Conservation (phyloP, 345 rosid species). For the Ceriops decandra region DNA sequence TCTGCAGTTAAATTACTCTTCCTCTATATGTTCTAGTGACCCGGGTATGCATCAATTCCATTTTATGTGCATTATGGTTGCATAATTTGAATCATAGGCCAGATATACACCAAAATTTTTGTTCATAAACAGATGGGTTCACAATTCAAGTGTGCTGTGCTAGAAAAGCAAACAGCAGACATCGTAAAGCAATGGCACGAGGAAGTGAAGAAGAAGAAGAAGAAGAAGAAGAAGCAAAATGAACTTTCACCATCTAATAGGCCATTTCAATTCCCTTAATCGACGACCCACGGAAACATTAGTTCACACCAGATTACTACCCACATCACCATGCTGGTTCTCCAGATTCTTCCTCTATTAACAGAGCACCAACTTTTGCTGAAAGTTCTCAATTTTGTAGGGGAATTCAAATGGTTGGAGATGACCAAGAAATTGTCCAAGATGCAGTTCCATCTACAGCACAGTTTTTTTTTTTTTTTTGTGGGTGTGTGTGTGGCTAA, state of each 20-base stretch:
- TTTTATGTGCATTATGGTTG: background rate
- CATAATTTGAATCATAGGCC: background rate
- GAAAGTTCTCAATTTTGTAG: background rate
- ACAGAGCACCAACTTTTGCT: slow-evolving; percentile 13
- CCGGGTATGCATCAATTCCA: slow-evolving; percentile 14
- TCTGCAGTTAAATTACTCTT: slow-evolving; percentile 47
- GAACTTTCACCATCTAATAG: background rate
- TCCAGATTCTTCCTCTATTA: slow-evolving; percentile 13
- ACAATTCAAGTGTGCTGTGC: slow-evolving; percentile 26
- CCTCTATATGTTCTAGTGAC: slow-evolving; percentile 38
- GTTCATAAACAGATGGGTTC: slow-evolving; percentile 40
- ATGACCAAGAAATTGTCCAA: background rate
- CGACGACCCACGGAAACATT: slow-evolving; percentile 6
- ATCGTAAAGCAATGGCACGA: slow-evolving; percentile 35
- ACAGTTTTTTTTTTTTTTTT: too few species aligned
- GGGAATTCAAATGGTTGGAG: slow-evolving; percentile 1
- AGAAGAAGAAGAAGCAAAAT: slow-evolving; percentile 31
- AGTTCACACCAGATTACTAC: too few species aligned
- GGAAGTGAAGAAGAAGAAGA: too few species aligned
- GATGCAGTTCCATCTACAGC: background rate
- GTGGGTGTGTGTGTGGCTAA: too few species aligned
- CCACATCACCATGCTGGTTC: background rate
- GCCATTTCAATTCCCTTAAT: background rate
- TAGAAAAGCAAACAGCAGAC: slow-evolving; percentile 29
- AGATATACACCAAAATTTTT: background rate